Evolutionary conservation across 2,329 filamentous ascomycete species (phyloP).

Genomic region (Phialocephala subalpina): DNA sequence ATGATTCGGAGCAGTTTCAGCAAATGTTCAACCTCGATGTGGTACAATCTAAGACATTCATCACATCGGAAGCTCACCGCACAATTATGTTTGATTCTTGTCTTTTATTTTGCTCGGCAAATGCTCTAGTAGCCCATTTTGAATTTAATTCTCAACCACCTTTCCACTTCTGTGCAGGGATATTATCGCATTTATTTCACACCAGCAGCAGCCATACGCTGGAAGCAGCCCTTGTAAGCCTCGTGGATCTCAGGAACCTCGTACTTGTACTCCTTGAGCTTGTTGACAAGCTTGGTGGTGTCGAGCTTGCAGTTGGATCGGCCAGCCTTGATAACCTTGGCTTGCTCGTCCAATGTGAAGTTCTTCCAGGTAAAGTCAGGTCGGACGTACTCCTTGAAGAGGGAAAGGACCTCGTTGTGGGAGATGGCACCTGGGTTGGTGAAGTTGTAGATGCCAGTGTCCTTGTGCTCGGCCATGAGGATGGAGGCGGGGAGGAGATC

Average conservation of each 20-base stretch:
- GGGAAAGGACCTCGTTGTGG: slow-evolving; percentile 71
- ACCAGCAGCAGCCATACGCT: slow-evolving; percentile 66
- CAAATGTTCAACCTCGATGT: background rate
- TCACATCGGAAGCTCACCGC: background rate
- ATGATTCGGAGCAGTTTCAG: background rate
- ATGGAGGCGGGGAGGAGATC: slow-evolving; percentile 70
- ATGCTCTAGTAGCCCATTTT: slow-evolving; percentile 21
- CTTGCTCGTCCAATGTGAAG: slow-evolving; percentile 71
- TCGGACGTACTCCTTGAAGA: slow-evolving; percentile 70
- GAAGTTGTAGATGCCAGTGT: slow-evolving; percentile 73
- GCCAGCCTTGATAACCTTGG: slow-evolving; percentile 72
- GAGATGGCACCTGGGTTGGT: slow-evolving; percentile 75
- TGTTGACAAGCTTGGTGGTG: slow-evolving; percentile 65
- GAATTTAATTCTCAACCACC: slow-evolving; percentile 11
- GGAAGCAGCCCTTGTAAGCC: slow-evolving; percentile 68
- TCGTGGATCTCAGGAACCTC: slow-evolving; percentile 68
- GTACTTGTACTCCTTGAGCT: slow-evolving; percentile 66
- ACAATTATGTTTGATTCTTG: slow-evolving; percentile 3
- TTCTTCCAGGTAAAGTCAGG: slow-evolving; percentile 70
- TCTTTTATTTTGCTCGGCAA: slow-evolving; percentile 13
- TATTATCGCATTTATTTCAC: slow-evolving; percentile 50
- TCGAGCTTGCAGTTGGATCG: slow-evolving; percentile 73
- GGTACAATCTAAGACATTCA: slow-evolving; percentile 2
- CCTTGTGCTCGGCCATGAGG: slow-evolving; percentile 65
- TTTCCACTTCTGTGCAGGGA: slow-evolving; percentile 20